Evolutionary conservation across 2,329 filamentous ascomycete genomes (phyloP), one percentile per base, ranked within the genome.

Genomic region (Fusarium sp.): DNA sequence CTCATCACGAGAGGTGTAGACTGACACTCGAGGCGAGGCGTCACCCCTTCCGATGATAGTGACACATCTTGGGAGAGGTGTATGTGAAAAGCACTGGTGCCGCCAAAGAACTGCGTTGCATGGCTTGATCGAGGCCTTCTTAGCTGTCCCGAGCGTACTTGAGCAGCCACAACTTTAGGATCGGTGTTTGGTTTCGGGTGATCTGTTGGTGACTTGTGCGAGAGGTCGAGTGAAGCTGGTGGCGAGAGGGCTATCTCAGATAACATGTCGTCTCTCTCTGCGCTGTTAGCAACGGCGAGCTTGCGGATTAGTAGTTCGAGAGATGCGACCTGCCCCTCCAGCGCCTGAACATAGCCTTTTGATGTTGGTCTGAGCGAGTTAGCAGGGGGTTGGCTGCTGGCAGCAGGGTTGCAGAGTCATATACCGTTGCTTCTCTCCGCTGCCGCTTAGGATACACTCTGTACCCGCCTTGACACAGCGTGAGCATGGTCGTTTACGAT

Each of bases 401-500:
- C 21, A 4, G n/a, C 25, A 4, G n/a, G 31, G 39, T 32, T 15
- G 38, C 38, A 48, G 35, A 38, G 55, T 45, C 58, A 50, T 65
- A 50, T 65, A 78, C 76, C 78, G 72, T 60, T 78, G 75, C 64
- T 78, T 79, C 61, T 79, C 78, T 6, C 77, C 77, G 6, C 72
- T 75, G 15, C 77, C 76, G 31, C 71, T 75, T 19, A 76, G 70
- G n/a, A 74, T 70, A 57, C 78, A 80, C 39, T 78, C 74, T 9
- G 72, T 74, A 17, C 73, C 72, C 7, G 76, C 75, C 62, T 78
- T 77, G 64, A 72, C 67, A 62, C 82, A 85, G 56, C 78, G 79
- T 29, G 77, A 77, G 64, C 82, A 85, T 11, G 82, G 82, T 13
- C 76, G 71, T 41, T 77, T 77, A 4, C 82, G 78, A 66, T 84